Base-by-base conservation (phyloP, 2,329 filamentous ascomycete genomes). In the Epichloe brachyelytri region DNA sequence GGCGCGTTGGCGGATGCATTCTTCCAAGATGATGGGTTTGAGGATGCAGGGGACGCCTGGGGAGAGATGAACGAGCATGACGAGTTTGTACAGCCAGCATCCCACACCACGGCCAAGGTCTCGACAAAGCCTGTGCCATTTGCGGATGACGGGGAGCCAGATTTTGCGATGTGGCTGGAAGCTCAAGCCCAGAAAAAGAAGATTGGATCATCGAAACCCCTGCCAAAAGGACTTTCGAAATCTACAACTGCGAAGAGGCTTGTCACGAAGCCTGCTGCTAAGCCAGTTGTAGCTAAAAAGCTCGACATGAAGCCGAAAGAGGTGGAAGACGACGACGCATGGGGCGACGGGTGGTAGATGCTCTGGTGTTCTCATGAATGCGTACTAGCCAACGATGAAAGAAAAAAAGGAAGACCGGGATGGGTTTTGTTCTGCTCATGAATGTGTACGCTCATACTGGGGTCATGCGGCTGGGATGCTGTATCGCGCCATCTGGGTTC, bases 161-260 rank as follows among this genome's bases (percentile, higher is more conserved):
- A 97, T 65, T 97, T 98, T 67, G 91, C 89, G 5, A 90, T 89
- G 5, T 97, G 93, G 90, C 68, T 97, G 20, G 89, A 88, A 12
- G 89, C 90, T 12, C 88, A 96, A 64, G 81, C 85, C 5, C 77
- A 83, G 55, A 79, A 85, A 55, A 96, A 95, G 55, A 96, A 94
- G 70, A 75, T 75, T 11, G 63, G 64, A 1, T 60, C 66, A 53
- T 49, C 62, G 41, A 93, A 86, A 57, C 71, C 83, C 3, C 64
- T 97, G 50, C 90, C 91, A 0, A 98, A 95, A 68, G 91, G 91
- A 0, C 65, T 97, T 26, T 70, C 74, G 1, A 95, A 94, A 67
- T 61, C 78, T 2, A 65, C 57, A 0, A 64, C 52, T 1, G 49
- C 64, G 0, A 76, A 72, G 58, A 78, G 75, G 53, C 61, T 68